Evolutionary conservation across 768 basidiomycete species (phyloP), one percentile per base, ranked within the genome.

Genomic region (Dioszegia hungarica): DNA sequence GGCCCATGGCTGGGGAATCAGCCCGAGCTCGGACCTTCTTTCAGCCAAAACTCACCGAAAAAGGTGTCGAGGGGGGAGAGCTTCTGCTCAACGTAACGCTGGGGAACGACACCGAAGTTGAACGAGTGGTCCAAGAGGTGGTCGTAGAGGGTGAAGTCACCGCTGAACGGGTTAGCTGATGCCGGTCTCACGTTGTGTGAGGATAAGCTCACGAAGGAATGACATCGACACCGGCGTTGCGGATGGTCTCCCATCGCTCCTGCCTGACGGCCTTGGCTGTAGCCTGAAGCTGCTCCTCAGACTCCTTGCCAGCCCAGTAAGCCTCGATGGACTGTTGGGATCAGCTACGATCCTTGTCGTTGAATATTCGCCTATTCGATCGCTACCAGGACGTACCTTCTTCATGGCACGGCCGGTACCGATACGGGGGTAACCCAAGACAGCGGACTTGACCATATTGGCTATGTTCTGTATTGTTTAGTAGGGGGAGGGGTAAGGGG

Each of bases 71-170:
- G 85, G 62, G 85, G 82, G 27, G 90, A 89, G 51, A 99, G 80
- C 56, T 86, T 85, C 64, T 89, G 87, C 50, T 87, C 86, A 59
- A 84, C 80, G 78, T 98, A 99, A 66, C 93, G 89, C 79, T 89
- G 85, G 66, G 94, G 94, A 77, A 99, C 89, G 72, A 88, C 90
- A 77, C 97, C 95, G 84, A 99, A 94, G 41, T 88, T 86, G 60
- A 87, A 84, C 62, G 91, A 91, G 80, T 94, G 91, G 80, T 98
- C 94, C 71, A 98, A 86, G 76, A 97, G 90, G 78, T 98, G 94
- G 79, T 97, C 94, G 78, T 97, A 99, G 61, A 99, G 85, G 31
- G 95, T 88, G 79, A 99, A 99, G 75, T 98, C 95, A 72, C 94
- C 94, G 72, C 95, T 99, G 69, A 45, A n/a, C n/a, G n/a, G n/a